Conservation (phyloP, 2,329 filamentous ascomycete species). For the Nemania sp. region DNA sequence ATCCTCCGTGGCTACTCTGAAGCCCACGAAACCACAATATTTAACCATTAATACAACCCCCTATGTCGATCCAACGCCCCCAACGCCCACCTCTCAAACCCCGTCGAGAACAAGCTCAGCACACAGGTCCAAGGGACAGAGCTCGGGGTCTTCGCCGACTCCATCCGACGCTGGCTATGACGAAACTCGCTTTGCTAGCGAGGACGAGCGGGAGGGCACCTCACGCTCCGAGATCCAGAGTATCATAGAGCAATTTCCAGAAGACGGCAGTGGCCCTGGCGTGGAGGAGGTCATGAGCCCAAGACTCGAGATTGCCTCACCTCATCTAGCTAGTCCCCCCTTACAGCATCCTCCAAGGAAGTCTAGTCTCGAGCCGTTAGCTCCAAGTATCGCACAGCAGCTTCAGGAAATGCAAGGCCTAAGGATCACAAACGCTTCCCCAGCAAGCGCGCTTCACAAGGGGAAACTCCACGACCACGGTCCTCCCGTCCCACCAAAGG, state of each 20-base stretch:
- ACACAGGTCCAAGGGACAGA: slow-evolving; percentile 60
- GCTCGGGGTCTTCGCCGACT: slow-evolving; percentile 63
- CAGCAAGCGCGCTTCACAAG: slow-evolving; percentile 54
- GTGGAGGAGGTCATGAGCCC: slow-evolving; percentile 94
- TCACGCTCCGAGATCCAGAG: slow-evolving; percentile 91
- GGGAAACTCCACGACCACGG: slow-evolving; percentile 59
- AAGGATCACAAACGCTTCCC: slow-evolving; percentile 56
- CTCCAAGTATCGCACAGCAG: slow-evolving; percentile 62
- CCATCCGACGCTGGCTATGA: slow-evolving; percentile 68
- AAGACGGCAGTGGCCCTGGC: slow-evolving; percentile 76
- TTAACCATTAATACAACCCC: slow-evolving; percentile 60
- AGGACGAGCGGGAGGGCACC: slow-evolving; percentile 74
- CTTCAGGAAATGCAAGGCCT: slow-evolving; percentile 61
- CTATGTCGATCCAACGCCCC: slow-evolving; percentile 70
- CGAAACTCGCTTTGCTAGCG: slow-evolving; percentile 67
- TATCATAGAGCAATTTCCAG: slow-evolving; percentile 96
- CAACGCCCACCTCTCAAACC: slow-evolving; percentile 67
- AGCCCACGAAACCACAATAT: slow-evolving; percentile 60
- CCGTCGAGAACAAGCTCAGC: slow-evolving; percentile 71
- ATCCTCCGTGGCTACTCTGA: slow-evolving; percentile 63
- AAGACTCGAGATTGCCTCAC: slow-evolving; percentile 83
- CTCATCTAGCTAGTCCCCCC: slow-evolving; percentile 74
- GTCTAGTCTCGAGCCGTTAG: slow-evolving; percentile 84
- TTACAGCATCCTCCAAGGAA: slow-evolving; percentile 82
- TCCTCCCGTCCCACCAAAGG: slow-evolving; percentile 71